Base-by-base conservation (phyloP, 108 stramenopile species). In the Skeletonema tropicum region DNA sequence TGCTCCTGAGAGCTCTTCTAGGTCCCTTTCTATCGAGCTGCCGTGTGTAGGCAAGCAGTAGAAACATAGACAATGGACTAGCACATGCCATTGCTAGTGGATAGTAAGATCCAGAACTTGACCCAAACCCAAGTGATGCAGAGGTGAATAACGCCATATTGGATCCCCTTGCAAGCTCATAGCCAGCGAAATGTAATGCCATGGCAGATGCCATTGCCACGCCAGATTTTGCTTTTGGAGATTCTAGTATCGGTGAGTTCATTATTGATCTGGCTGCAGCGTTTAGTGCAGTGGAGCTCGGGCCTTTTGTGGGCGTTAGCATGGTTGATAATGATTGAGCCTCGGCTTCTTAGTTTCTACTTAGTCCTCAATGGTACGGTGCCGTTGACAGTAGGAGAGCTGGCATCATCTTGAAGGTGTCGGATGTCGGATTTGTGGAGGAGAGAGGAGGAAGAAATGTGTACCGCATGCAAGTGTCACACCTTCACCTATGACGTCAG, bases 71-170 rank as follows among this genome's bases (percentile, higher is more conserved):
- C 0, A 82, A 42, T 10, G 93, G 93, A 70, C 83, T 84, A 2
- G 90, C 88, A 70, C 86, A 89, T 10, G 89, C 86, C 89, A 92
- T 92, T 38, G 88, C 89, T 19, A 94, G 72, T 31, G 90, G 90
- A 64, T 87, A 92, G 23, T 91, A 88, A 25, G 79, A 83, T 14
- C 87, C 72, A 32, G 68, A 70, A 29, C 42, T 63, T 12, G 70
- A 55, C 0, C 80, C 80, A 58, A 90, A 94, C 17, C 93, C 93
- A 14, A 88, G 76, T 2, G 86, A 73, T 35, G 55, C 64, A n/a
- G 93, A 94, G 11, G 93, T 94, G 64, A 94, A 94, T 1, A 94
- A 72, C 0, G 91, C 79, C 41, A 90, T 68, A 49, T 90, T 90
- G 35, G 90, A 76, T 4, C 90, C 85, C 5, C 93, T 80, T 26